Conservation (phyloP, 1,139 yeast species). For the Magnusiomyces paraingens region DNA sequence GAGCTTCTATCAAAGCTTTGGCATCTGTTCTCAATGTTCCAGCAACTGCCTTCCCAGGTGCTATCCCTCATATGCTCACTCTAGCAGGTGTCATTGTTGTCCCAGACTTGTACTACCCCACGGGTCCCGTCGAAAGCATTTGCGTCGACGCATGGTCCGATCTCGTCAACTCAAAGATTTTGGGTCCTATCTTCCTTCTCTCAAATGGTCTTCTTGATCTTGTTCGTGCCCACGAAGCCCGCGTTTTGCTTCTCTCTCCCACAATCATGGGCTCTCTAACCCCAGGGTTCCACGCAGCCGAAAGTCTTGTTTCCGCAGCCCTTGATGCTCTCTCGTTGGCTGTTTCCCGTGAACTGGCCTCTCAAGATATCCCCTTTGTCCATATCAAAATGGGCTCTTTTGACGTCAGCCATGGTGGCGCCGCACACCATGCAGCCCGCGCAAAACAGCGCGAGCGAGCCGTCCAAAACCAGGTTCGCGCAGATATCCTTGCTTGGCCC, state of each 20-base stretch:
- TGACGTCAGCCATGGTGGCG: slow-evolving; percentile 24
- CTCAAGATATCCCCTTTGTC: slow-evolving; percentile 29
- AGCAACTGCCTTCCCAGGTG: slow-evolving; percentile 45
- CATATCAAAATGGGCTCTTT: slow-evolving; percentile 37
- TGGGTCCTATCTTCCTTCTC: slow-evolving; percentile 47
- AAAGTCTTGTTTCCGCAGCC: slow-evolving; percentile 34
- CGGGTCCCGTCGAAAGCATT: slow-evolving; percentile 63
- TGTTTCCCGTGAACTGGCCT: slow-evolving; percentile 35
- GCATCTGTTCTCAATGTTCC: slow-evolving; percentile 38
- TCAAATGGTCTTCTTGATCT: slow-evolving; percentile 52
- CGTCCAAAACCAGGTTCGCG: slow-evolving; percentile 31
- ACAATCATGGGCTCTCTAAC: slow-evolving; percentile 34
- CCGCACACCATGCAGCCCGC: neutral
- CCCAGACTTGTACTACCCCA: slow-evolving; percentile 59
- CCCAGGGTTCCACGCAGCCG: slow-evolving; percentile 40
- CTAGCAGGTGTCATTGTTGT: slow-evolving; percentile 56
- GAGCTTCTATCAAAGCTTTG: slow-evolving; percentile 38
- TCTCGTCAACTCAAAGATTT: slow-evolving; percentile 41
- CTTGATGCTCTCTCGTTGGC: slow-evolving; percentile 34
- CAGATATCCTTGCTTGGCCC: slow-evolving; percentile 39
- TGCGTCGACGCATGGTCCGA: slow-evolving; percentile 48
- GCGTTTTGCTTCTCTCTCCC: slow-evolving; percentile 35
- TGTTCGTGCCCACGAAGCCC: slow-evolving; percentile 43
- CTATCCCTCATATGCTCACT: slow-evolving; percentile 45
- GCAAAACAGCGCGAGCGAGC: slow-evolving; percentile 27